phyloP scores from a whole-genome alignment of 2,329 filamentous ascomycete genomes.

The Fusarium sp. region DNA sequence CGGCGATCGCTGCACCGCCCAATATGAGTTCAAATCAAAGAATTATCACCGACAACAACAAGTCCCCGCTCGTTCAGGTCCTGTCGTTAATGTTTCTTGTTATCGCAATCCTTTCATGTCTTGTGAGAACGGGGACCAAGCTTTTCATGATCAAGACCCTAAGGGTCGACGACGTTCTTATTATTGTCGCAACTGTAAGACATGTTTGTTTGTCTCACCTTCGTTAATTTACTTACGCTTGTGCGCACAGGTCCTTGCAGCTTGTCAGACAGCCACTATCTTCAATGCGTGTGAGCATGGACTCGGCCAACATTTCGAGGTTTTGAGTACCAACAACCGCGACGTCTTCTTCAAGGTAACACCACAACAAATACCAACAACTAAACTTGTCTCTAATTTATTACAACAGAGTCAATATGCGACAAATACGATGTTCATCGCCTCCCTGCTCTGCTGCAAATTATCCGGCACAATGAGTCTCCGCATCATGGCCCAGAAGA shows the following conservation, averaged over 20 bases:
- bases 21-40: constrained; percentile 44
- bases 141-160: constrained; percentile 49
- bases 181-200: constrained; percentile 45
- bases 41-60: constrained; percentile 49
- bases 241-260: constrained; percentile 32
- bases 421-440: constrained; percentile 45
- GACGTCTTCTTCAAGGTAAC: constrained; percentile 48
- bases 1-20: constrained; percentile 17
- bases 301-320: constrained; percentile 40
- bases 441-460: constrained; percentile 46
- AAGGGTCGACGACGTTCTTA: constrained; percentile 46
- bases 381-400: constrained; percentile 14
- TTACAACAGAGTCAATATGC: constrained; percentile 46
- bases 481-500: constrained; percentile 42
- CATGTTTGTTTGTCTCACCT: not conserved
- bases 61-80: constrained; percentile 50
- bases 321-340: constrained; percentile 24
- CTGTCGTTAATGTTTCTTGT: constrained; percentile 50
- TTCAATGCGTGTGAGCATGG: constrained; percentile 44
- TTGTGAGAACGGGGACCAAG: constrained; percentile 48
- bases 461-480: constrained; percentile 48
- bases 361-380: not conserved
- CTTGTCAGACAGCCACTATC: constrained; percentile 41
- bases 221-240: not conserved
- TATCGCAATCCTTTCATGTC: constrained; percentile 45